These are phyloP conservation scores for Fistulifera solaris DNA, from an alignment of 108 stramenopile species.

Conservation along the genomic window DNA sequence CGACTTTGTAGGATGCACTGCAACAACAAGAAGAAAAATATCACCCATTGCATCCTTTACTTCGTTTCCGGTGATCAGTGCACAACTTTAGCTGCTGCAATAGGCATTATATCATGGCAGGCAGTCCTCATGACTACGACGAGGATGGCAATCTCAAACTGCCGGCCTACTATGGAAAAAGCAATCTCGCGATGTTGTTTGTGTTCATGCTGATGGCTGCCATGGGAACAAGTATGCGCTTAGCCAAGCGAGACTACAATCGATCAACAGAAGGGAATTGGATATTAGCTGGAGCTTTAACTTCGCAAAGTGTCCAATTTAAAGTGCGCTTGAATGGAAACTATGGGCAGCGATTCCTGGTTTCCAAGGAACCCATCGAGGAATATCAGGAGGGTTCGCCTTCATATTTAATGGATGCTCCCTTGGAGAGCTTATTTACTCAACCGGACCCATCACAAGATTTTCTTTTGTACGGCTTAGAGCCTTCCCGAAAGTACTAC, in stretches of 20 bases:
- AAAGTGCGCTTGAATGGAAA: constrained; percentile 29
- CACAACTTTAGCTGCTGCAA: no score
- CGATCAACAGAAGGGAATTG: constrained; percentile 22
- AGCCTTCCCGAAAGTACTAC: constrained; percentile 13
- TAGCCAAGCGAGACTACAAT: constrained; percentile 29
- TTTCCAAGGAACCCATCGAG: constrained; percentile 20
- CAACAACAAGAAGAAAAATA: no score
- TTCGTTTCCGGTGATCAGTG: no score
- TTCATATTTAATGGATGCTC: constrained; percentile 15
- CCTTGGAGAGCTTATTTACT: constrained; percentile 16
- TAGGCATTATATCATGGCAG: no score
- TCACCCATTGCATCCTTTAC: no score
- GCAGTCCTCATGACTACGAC: no score
- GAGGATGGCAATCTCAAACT: no score
- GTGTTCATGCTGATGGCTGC: no score
- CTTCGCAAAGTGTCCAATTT: constrained; percentile 31
- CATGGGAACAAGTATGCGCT: no score
- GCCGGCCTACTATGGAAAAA: no score
- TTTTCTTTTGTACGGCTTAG: constrained; percentile 19
- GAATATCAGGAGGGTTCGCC: constrained; percentile 19
- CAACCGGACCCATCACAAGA: constrained; percentile 8
- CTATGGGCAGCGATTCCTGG: constrained; percentile 17
- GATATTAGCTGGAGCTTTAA: constrained; percentile 36
- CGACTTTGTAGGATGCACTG: no score
- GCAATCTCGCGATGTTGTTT: no score